Evolutionary conservation across 2,329 filamentous ascomycete genomes (phyloP).

Genomic region (Helminthosporium solani): DNA sequence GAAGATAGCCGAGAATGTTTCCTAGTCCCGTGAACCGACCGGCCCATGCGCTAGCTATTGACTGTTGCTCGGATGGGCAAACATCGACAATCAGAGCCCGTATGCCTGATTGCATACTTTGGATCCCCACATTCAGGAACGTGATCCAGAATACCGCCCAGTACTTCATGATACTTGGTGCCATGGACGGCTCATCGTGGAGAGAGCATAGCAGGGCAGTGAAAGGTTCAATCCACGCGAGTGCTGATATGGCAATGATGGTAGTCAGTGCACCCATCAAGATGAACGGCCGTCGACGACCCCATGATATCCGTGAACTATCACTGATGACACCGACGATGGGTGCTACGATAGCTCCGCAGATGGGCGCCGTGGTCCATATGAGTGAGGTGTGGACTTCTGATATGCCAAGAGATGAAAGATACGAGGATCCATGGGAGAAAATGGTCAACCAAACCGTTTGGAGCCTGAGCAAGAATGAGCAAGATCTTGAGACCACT

Average conservation of each 20-base stretch:
- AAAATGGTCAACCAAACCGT: slow-evolving; percentile 17
- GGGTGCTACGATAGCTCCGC: slow-evolving; percentile 76
- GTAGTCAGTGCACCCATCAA: slow-evolving; percentile 68
- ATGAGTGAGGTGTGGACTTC: slow-evolving; percentile 81
- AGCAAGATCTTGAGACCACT: not conserved
- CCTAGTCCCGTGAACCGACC: slow-evolving; percentile 28
- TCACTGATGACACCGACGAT: slow-evolving; percentile 82
- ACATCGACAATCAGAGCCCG: slow-evolving; percentile 38
- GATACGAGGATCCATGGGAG: slow-evolving; percentile 52
- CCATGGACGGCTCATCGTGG: slow-evolving; percentile 44
- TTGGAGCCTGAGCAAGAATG: slow-evolving; percentile 9
- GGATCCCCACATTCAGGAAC: slow-evolving; percentile 33
- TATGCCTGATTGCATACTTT: slow-evolving; percentile 36
- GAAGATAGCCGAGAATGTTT: slow-evolving; percentile 34
- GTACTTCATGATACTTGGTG: slow-evolving; percentile 6
- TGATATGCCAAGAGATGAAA: slow-evolving; percentile 77
- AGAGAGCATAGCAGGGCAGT: slow-evolving; percentile 1
- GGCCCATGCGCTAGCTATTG: slow-evolving; percentile 31
- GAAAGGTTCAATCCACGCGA: slow-evolving; percentile 65
- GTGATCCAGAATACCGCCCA: slow-evolving; percentile 24
- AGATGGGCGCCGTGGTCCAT: slow-evolving; percentile 80
- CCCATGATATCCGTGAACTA: slow-evolving; percentile 71
- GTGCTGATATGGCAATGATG: slow-evolving; percentile 64
- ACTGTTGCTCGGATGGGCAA: slow-evolving; percentile 32
- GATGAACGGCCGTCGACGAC: slow-evolving; percentile 81